These are phyloP conservation scores for Taiozyma sp. DNA, from an alignment of 1,139 yeast species.

Conservation along the genomic window DNA sequence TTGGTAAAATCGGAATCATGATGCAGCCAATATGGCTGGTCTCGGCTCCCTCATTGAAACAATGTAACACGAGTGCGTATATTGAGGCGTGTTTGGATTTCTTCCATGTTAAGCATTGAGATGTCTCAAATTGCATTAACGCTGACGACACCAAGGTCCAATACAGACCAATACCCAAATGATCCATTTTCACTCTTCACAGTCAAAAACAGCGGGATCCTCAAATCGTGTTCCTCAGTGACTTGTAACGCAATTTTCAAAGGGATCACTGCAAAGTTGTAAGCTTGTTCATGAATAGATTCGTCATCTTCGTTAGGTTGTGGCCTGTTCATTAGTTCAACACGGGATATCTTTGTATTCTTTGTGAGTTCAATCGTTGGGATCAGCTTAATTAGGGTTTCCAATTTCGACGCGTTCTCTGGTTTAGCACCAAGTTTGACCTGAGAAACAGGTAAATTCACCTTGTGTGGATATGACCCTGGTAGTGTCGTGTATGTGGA, in stretches of 20 bases:
- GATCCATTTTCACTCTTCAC: neutral
- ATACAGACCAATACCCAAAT: neutral
- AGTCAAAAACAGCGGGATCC: neutral
- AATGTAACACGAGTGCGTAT: too few species aligned
- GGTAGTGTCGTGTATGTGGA: slow-evolving; percentile 12
- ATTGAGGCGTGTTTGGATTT: too few species aligned
- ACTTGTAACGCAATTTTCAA: slow-evolving; percentile 3
- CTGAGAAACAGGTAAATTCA: slow-evolving; percentile 24
- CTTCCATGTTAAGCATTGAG: too few species aligned
- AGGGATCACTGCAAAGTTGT: slow-evolving; percentile 19
- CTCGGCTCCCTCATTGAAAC: too few species aligned
- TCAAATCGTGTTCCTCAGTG: neutral
- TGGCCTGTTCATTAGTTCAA: slow-evolving; percentile 24
- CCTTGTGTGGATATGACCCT: slow-evolving; percentile 2
- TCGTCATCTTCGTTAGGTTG: slow-evolving; percentile 8
- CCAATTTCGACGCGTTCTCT: slow-evolving; percentile 17
- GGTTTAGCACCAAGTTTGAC: slow-evolving; percentile 21
- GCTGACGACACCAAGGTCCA: neutral
- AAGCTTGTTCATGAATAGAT: slow-evolving; percentile 13
- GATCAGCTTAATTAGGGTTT: slow-evolving; percentile 17
- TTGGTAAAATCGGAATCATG: too few species aligned
- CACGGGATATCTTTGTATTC: slow-evolving; percentile 23
- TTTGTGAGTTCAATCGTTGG: slow-evolving; percentile 24
- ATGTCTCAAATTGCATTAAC: neutral
- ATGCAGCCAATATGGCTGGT: too few species aligned